Base-by-base conservation (phyloP, 2,329 filamentous ascomycete genomes). In the Epichloe bromicola region DNA sequence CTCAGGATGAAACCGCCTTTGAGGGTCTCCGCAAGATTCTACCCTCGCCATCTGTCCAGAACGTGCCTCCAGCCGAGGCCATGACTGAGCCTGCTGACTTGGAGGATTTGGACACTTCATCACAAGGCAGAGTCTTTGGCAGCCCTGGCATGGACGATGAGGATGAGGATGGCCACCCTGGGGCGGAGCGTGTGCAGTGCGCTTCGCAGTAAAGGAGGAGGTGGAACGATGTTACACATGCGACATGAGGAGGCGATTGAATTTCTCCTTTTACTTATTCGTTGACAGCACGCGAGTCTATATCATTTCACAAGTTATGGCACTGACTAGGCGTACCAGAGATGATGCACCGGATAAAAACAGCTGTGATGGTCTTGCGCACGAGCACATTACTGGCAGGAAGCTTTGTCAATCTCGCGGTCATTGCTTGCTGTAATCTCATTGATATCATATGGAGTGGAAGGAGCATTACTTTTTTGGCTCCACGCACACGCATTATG, bases 81-180 rank as follows among this genome's bases (percentile, higher is more conserved):
- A 96, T 97, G 89, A 86, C 86, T 19, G 93, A 98, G 63, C 85
- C 88, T 59, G 94, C 84, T 60, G 81, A 86, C 48, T 78, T 97
- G 36, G 89, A 97, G 68, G 86, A 94, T 54, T 75, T 94, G 41
- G 91, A 96, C 41, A 80, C 76, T 61, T 72, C 79, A 44, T 69
- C 74, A 36, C 76, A 80, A 62, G 77, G 78, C 50, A 77, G 84
- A 58, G 85, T 85, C 43, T 84, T 86, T 57, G 83, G 82, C 53
- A 82, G 79, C 56, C 73, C 74, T 20, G 71, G 69, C 50, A 66
- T 67, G 54, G 81, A 81, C 74, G 84, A 88, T 1, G 86, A 90
- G 40, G 86, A 90, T 12, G 86, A 90, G 7, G 82, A 89, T 44
- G 85, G 87, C 45, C 85, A 83, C 19, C 83, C 86, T 56, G 84